A percentile compares a stretch with the other conserved stretches of the same genome.
These are phyloP conservation scores for Alternaria viburni DNA, from an alignment of 2,329 filamentous ascomycete genomes.

Conservation along the genomic window DNA sequence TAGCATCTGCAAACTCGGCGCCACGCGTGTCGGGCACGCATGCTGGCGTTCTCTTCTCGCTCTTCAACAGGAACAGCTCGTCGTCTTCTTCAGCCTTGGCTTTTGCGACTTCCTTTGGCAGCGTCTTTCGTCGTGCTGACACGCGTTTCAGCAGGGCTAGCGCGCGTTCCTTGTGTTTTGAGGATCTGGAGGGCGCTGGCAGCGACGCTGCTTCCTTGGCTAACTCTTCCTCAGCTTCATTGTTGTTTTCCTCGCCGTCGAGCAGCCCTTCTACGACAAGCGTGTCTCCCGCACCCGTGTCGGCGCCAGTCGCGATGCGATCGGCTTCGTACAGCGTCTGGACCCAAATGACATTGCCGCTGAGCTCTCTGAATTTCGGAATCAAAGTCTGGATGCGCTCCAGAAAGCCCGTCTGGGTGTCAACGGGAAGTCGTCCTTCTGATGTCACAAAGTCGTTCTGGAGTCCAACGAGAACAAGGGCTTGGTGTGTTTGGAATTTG, in stretches of 20 bases:
- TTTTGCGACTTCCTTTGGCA: constrained; percentile 35
- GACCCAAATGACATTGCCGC: constrained; percentile 82
- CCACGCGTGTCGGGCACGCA: constrained; percentile 54
- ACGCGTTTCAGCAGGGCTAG: constrained; percentile 47
- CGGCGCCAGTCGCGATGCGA: constrained; percentile 60
- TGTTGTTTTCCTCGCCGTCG: constrained; percentile 43
- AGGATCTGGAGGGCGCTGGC: constrained; percentile 40
- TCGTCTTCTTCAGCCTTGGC: constrained; percentile 50
- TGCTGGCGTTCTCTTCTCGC: constrained; percentile 48
- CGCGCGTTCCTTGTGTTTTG: constrained; percentile 45
- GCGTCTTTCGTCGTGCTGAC: constrained; percentile 37
- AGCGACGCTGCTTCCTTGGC: constrained; percentile 27
- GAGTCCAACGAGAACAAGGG: constrained; percentile 82
- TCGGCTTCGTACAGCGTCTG: constrained; percentile 74
- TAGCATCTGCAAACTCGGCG: constrained; percentile 57
- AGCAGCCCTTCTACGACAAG: constrained; percentile 50
- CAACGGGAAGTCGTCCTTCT: constrained; percentile 71
- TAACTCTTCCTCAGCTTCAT: constrained; percentile 42
- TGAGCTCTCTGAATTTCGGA: constrained; percentile 70
- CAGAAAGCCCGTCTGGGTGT: constrained; percentile 69
- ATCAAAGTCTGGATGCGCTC: constrained; percentile 71
- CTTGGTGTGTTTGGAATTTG: constrained; percentile 66
- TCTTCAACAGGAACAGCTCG: constrained; percentile 54
- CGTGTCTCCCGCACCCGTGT: constrained; percentile 55
- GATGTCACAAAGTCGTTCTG: constrained; percentile 86